These are phyloP conservation scores for Lasiodiplodia gonubiensis DNA, from an alignment of 2,329 filamentous ascomycete species.

Conservation along the genomic window DNA sequence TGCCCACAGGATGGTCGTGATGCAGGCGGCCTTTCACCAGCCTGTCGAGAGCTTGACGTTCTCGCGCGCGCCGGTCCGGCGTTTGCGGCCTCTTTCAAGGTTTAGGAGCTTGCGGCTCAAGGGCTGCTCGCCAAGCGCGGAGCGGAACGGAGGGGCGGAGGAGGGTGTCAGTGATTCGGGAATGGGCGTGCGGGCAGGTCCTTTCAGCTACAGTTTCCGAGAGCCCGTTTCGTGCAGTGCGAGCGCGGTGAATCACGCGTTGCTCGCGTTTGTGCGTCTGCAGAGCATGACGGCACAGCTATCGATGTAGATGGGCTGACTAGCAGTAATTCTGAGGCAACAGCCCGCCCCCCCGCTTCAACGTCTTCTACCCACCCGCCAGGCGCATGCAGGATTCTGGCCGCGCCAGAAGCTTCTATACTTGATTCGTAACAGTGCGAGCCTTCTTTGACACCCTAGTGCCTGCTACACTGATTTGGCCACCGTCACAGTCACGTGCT, in stretches of 20 bases:
- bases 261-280: not conserved
- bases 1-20: slow-evolving; percentile 17
- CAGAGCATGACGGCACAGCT: not conserved
- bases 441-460: slow-evolving; percentile 2
- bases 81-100: slow-evolving; percentile 26
- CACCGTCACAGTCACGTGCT: not conserved
- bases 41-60: slow-evolving; percentile 22
- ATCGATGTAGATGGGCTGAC: not conserved
- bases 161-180: not conserved
- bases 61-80: slow-evolving; percentile 24
- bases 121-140: slow-evolving; percentile 22
- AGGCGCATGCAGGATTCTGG: not conserved
- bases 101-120: slow-evolving; percentile 27
- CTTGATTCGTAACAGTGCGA: not conserved
- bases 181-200: slow-evolving; percentile 6
- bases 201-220: not conserved
- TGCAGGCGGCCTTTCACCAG: slow-evolving; percentile 25
- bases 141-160: slow-evolving; percentile 19
- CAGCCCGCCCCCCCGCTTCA: not conserved
- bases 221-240: not conserved
- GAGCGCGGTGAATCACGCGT: not conserved
- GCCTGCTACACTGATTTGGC: not conserved
- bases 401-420: not conserved
- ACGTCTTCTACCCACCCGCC: not conserved
- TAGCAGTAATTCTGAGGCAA: slow-evolving; percentile 3